phyloP scores from a whole-genome alignment of 2,329 filamentous ascomycete species.

The Ophiosphaerella korrae region DNA sequence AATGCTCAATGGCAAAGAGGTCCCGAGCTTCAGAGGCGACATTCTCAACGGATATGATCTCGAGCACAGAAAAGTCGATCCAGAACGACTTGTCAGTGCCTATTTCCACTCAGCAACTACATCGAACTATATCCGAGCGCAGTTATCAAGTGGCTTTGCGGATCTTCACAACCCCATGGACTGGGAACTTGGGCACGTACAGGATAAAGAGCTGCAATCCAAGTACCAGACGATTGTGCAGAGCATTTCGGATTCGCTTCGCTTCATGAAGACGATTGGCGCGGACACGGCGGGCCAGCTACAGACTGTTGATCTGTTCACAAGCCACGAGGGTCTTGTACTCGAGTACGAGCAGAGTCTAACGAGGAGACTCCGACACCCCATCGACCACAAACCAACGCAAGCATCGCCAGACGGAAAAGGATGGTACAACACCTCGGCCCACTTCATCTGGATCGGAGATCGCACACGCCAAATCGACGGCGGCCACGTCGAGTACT shows the following conservation, averaged over 20 bases:
- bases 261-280: slow-evolving; percentile 93
- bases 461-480: slow-evolving; percentile 93
- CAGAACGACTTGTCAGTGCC: slow-evolving; percentile 80
- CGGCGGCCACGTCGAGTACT: slow-evolving; percentile 95
- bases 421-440: slow-evolving; percentile 90
- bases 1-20: slow-evolving; percentile 75
- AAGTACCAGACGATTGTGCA: slow-evolving; percentile 86
- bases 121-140: slow-evolving; percentile 86
- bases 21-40: slow-evolving; percentile 91
- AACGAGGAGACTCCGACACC: slow-evolving; percentile 75
- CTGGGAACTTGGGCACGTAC: slow-evolving; percentile 92
- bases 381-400: slow-evolving; percentile 51
- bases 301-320: slow-evolving; percentile 92
- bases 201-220: slow-evolving; percentile 78
- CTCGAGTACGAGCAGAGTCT: slow-evolving; percentile 93
- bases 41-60: slow-evolving; percentile 88
- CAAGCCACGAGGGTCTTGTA: slow-evolving; percentile 90
- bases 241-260: slow-evolving; percentile 86
- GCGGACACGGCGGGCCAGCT: slow-evolving; percentile 83
- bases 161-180: slow-evolving; percentile 92
- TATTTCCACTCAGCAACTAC: slow-evolving; percentile 97
- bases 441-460: slow-evolving; percentile 98
- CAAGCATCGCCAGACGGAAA: slow-evolving; percentile 49
- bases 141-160: slow-evolving; percentile 84
- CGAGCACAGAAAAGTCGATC: slow-evolving; percentile 80